phyloP scores from a whole-genome alignment of 768 basidiomycete genomes.

The Tephrocybe sp. region DNA sequence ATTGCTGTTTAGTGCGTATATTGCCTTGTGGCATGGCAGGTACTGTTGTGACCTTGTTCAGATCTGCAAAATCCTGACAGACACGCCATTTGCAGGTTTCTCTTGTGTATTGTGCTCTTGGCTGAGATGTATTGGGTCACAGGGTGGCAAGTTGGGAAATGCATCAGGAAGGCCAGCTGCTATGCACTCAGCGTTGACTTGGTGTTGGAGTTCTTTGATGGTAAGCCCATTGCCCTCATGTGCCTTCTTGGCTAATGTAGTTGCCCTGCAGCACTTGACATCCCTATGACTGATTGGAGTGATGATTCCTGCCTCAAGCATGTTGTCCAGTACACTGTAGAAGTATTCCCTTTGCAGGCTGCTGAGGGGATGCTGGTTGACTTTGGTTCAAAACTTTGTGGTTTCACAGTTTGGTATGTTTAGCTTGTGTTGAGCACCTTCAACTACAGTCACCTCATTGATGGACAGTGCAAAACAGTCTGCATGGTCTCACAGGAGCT shows the following conservation, averaged over 20 bases:
- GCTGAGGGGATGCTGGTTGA: slow-evolving; percentile 30
- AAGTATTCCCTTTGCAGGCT: slow-evolving; percentile 30
- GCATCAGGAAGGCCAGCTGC: slow-evolving; percentile 19
- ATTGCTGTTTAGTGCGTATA: slow-evolving; percentile 36
- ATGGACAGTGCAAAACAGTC: too few relatives aligned
- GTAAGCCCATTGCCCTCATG: slow-evolving; percentile 29
- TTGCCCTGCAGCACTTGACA: slow-evolving; percentile 35
- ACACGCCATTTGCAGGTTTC: slow-evolving; percentile 25
- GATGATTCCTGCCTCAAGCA: slow-evolving; percentile 35
- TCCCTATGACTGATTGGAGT: slow-evolving; percentile 25
- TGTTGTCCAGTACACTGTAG: slow-evolving; percentile 29
- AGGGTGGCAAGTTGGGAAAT: slow-evolving; percentile 23
- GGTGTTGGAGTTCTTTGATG: slow-evolving; percentile 31
- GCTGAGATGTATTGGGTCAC: slow-evolving; percentile 3
- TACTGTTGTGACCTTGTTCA: slow-evolving; percentile 18
- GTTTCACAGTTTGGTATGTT: slow-evolving; percentile 26
- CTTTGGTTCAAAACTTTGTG: too few relatives aligned
- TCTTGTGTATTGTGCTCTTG: slow-evolving; percentile 19
- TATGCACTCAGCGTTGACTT: slow-evolving; percentile 33
- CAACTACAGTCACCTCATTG: too few relatives aligned
- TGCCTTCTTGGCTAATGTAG: slow-evolving; percentile 36
- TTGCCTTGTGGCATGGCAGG: slow-evolving; percentile 34
- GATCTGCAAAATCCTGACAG: slow-evolving; percentile 4
- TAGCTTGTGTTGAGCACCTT: slow-evolving; percentile 35
- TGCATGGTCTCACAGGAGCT: slow-evolving; percentile 28